Evolutionary conservation across 768 basidiomycete genomes (phyloP), one percentile per base, ranked within the genome.

Genomic region (Boletus rubescentipes): DNA sequence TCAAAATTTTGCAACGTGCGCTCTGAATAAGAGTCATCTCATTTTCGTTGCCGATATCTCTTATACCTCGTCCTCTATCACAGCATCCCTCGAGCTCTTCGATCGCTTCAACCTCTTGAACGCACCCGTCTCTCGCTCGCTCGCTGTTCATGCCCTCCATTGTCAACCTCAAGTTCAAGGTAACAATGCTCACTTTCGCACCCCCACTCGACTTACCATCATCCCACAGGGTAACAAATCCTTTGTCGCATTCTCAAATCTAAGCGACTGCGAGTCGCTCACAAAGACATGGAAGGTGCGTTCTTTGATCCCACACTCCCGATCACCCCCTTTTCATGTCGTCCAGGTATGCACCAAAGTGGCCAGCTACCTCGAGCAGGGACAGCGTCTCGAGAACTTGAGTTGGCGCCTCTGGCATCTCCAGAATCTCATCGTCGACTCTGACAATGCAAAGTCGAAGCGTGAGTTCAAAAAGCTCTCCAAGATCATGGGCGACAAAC

Each of bases 351-450:
- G 91, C 75, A 91, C 91, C 20, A 92, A 92, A 77, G 91, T 93
- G 57, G 91, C 90, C 48, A 83, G 87, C 71, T 92, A 84, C 76
- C 89, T 93, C 68, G 91, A 93, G 75, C 90, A 93, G 69, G 91
- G 91, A 43, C 89, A 91, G 69, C 79, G 91, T 51, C 89, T 93
- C 67, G 91, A 93, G 81, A 93, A 93, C 79, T 74, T 93, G 73
- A 87, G 86, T 62, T 93, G 91, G 91, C 83, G 91, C 67, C 81
- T 93, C 71, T 93, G 91, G 91, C 90, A 93, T 68, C 83, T 93
- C 46, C 91, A 93, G 75, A 90, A 85, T 63, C 83, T 93, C 63
- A 93, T 93, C 77, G 91, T 93, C 74, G 91, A 93, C 73, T 80
- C 85, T 56, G 92, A 93, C 79, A 91, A 91, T 59, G 90, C 91